phyloP scores from a whole-genome alignment of 306 rosid genomes.

The Quercus ilex region DNA sequence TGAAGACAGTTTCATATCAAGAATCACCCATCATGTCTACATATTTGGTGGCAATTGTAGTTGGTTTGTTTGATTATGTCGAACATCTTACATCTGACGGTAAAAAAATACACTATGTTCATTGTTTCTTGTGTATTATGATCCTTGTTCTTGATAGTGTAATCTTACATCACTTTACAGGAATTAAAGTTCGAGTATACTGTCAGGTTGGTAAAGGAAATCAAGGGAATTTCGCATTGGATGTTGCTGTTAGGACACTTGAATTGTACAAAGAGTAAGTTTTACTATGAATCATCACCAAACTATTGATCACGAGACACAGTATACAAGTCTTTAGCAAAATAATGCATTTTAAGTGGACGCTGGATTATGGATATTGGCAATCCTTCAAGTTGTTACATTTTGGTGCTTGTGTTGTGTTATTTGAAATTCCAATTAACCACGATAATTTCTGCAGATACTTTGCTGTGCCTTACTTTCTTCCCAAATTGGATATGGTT shows the following conservation, averaged over 20 bases:
- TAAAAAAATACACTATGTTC: conserved; percentile 14
- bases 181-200: conserved; percentile 88
- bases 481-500: conserved; percentile 93
- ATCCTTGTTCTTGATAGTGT: conserved; percentile 8
- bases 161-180: conserved; percentile 35
- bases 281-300: not conserved
- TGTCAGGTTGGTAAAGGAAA: conserved; percentile 83
- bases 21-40: conserved; percentile 95
- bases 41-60: conserved; percentile 84
- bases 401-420: conserved; percentile 4
- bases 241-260: conserved; percentile 75
- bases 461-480: conserved; percentile 76
- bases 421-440: conserved; percentile 20
- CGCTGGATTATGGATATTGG: no score
- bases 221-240: conserved; percentile 84
- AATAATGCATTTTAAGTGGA: no score
- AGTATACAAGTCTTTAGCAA: not conserved
- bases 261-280: conserved; percentile 77
- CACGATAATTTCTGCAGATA: conserved; percentile 48
- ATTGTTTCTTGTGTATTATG: conserved; percentile 5
- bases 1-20: conserved; percentile 63
- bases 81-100: conserved; percentile 88
- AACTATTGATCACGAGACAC: not conserved
- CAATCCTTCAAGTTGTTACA: no score
- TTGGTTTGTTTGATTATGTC: conserved; percentile 83